Evolutionary conservation across 2,329 filamentous ascomycete genomes (phyloP), one percentile per base, ranked within the genome.

Genomic region (Daldinia eschscholtzii): DNA sequence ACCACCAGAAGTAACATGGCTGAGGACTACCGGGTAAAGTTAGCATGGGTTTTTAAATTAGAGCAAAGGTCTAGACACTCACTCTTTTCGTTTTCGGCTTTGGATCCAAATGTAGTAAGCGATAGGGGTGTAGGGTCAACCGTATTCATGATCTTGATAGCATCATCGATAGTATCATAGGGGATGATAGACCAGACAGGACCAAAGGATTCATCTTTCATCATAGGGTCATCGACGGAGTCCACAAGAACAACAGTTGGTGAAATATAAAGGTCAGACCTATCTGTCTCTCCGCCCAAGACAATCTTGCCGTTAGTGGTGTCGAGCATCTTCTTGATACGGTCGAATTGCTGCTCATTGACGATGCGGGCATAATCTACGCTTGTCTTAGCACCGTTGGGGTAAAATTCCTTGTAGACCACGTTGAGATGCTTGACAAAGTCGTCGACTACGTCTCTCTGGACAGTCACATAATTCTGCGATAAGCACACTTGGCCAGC

Each of bases 321-420:
- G 79, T 97, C 93, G n/a, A 99, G 84, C 93, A 98, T 94, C 76
- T 89, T 89, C 87, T 96, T 97, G 74, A 98, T 86, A 41, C 95
- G 90, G 70, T 88, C 84, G 81, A 95, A 98, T 74, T 96, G 90
- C 46, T 86, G 83, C 72, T 88, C 85, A 80, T 97, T 97, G 81
- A 97, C 86, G 72, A 99, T 93, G 66, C 92, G 91, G 20, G 86
- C 87, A 76, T 91, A 93, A 78, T 98, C 94, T 0, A 89, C 86
- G 68, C 92, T 95, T n/a, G 85, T 85, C 80, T 91, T 90, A 53
- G 91, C 88, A 23, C 96, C 96, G 9, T 92, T 83, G 50, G 96
- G 96, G 81, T 93, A 97, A 83, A 97, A 97, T 64, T 92, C 88
- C 58, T 89, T 86, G 76, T 92, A 86, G 6, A 89, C 88, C 50